Evolutionary conservation across 1,284 basidiomycete species (phyloP), one percentile per base, ranked within the genome.

Genomic region (Cutaneotrichosporon arboriforme): DNA sequence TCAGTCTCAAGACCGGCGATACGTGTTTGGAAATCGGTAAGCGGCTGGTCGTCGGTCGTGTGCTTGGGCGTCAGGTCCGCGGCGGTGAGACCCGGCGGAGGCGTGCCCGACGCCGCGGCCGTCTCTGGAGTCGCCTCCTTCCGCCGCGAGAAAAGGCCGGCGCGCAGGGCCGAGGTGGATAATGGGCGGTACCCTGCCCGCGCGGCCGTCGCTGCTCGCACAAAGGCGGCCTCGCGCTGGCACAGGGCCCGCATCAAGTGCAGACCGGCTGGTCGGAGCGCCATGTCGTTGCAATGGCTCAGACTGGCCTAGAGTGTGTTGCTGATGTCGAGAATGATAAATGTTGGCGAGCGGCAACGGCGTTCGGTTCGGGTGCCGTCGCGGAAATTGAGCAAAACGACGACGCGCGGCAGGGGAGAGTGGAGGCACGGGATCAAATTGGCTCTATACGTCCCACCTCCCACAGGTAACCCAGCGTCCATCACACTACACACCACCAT

Each of bases 1-100:
- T 52, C 58, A 3, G 67, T 64, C 59, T 74, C 72, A 22, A 74
- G 62, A 1, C 53, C 63, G 5, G 72, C 72, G 22, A 74, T 71
- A 10, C 55, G 59, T 13, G 56, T 45, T 57, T 74, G 72, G 46
- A 71, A 71, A 5, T 61, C 52, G 0, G 72, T 70, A 3, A 69
- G 53, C 3, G 62, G 61, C 2, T 44, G 34, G 40, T 23, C 39
- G 12, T 46, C 39, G 39, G 41, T 33, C 22, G 38, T 22, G 18
- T 49, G 47, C 15, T 39, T 42, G 18, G 22, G 47, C 23, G 47
- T 37, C 13, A 44, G 47, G 40, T 49, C 40, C 15, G 31, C 42
- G 44, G 22, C 34, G 26, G 47, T 22, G 26, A 23, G 36, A 20
- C 15, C 15, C 10, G 12, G 37, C 17, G 18, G 22, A 4, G 20